Evolutionary conservation across 1,284 basidiomycete species (phyloP), one percentile per base, ranked within the genome.

Genomic region (Ceratobasidium sp.): DNA sequence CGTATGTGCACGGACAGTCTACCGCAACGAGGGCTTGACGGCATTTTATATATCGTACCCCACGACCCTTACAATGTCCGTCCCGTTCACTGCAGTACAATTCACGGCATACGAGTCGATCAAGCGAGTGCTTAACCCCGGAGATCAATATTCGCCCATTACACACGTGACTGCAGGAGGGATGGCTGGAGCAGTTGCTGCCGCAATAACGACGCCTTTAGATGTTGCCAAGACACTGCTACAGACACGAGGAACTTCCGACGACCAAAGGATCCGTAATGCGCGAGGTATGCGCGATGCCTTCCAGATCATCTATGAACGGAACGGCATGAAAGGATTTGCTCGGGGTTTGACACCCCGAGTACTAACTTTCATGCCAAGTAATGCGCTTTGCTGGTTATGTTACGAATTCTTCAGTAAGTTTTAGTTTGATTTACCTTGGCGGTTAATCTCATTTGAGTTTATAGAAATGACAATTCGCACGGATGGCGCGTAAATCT

Each of bases 41-140:
- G 96, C 97, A 5, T 99, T 99, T 83, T 99, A 98, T 80, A 89
- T 99, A 70, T 99, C 96, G 12, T 99, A 99, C 80, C 97, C 97
- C 3, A 99, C 96, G 15, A 99, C 97, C 2, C 84, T 98, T 74
- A 94, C 89, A 73, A 99, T 99, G 86, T 91, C 93, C 47, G 93
- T 99, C 47, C 97, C 97, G 1, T 98, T 98, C 83, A 98, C 96
- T 69, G 96, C 97, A 43, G 94, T 96, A 45, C 97, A 99, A 79
- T 98, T 96, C 81, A 93, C 94, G 6, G 92, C 93, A 4, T 99
- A 99, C 81, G 97, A 99, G 79, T 92, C 93, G 78, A 80, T 96
- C 70, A 98, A 99, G 81, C 84, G 85, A 73, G 78, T 93, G 53
- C 80, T 98, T 76, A 99, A 99, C 79, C 94, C 97, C 1, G 79